Percentiles rank a stretch among this genome's conserved stretches.
These are phyloP conservation scores for Termitomyces sp. DNA, from an alignment of 768 basidiomycete species.

Conservation along the genomic window DNA sequence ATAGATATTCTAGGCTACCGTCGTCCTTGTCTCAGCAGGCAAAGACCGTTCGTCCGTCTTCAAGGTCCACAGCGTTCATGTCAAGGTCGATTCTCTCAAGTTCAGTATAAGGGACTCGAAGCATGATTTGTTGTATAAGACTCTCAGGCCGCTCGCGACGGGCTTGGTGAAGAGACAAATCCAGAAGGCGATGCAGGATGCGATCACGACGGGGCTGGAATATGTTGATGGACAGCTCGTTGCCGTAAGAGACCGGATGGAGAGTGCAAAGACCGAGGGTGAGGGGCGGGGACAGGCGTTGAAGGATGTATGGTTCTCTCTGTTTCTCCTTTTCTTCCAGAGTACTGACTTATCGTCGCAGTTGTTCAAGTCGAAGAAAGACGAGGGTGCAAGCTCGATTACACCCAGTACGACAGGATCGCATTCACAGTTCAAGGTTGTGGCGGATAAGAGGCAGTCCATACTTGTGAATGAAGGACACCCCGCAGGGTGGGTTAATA, in stretches of 20 bases:
- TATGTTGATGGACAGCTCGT: slow-evolving; percentile 89
- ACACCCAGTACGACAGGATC: slow-evolving; percentile 19
- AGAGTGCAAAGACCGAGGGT: slow-evolving; percentile 44
- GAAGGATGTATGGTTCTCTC: slow-evolving; percentile 45
- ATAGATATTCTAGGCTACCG: slow-evolving; percentile 38
- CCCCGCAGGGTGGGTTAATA: slow-evolving; percentile 71
- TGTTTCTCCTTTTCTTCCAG: background rate
- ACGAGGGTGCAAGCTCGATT: slow-evolving; percentile 23
- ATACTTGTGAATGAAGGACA: slow-evolving; percentile 62
- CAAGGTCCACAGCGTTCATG: slow-evolving; percentile 65
- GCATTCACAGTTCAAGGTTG: slow-evolving; percentile 76
- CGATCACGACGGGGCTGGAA: slow-evolving; percentile 77
- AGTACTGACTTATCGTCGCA: slow-evolving; percentile 22
- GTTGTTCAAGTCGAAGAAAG: slow-evolving; percentile 60
- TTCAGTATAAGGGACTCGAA: slow-evolving; percentile 91
- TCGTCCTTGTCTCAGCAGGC: slow-evolving; percentile 58
- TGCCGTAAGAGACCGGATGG: slow-evolving; percentile 78
- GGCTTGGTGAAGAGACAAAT: slow-evolving; percentile 78
- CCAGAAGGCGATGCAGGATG: slow-evolving; percentile 52
- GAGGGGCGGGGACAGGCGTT: slow-evolving; percentile 45
- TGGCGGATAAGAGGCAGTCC: slow-evolving; percentile 66
- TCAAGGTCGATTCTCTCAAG: slow-evolving; percentile 85
- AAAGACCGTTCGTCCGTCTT: slow-evolving; percentile 69
- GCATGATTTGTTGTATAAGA: slow-evolving; percentile 87
- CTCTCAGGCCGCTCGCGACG: slow-evolving; percentile 74